Base-by-base conservation (phyloP, 805 yeast genomes). In the Suhomyces pyralidae region DNA sequence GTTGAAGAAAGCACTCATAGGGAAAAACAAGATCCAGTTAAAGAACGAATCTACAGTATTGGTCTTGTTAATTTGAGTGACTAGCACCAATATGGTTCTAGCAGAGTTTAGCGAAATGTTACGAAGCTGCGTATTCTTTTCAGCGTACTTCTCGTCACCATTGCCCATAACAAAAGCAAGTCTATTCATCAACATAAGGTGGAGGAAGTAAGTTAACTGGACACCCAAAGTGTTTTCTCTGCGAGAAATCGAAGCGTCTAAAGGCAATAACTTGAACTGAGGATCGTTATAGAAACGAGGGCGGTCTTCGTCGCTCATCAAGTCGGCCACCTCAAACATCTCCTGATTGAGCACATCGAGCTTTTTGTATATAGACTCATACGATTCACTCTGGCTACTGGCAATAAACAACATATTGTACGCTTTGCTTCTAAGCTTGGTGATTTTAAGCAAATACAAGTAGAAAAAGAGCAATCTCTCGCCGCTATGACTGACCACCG, bases 251-350 rank as follows among this genome's bases (percentile, higher is more conserved):
- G 20, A 22, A 0, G 22, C 5, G 2, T 32, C 47, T n/a, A 26
- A 45, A 2, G 48, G 32, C n/a, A 52, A n/a, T n/a, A 30, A 40
- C 12, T 49, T 53, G 53, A 74, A 74, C 8, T 59, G 57, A 3
- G 71, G 69, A 47, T 73, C 78, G 49, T 66, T 61, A 51, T 57
- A 67, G 49, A 73, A 69, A 10, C 65, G 56, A 0, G 78, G 78
- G 17, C 64, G 60, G 34, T 59, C 55, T 3, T 49, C 45, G 0
- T 58, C 59, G 7, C 57, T 55, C 15, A 69, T 50, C 6, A 49
- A 45, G 2, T 57, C 62, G 2, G 65, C 63, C 10, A 71, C 46
- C 3, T 58, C 55, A 43, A 57, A 58, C 71, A 71, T 65, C 17
- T 70, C 67, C 1, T 47, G 45, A 58, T 73, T 73, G 46, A 73